Evolutionary conservation across 2,329 filamentous ascomycete genomes (phyloP).

Genomic region (Nemania sp.): DNA sequence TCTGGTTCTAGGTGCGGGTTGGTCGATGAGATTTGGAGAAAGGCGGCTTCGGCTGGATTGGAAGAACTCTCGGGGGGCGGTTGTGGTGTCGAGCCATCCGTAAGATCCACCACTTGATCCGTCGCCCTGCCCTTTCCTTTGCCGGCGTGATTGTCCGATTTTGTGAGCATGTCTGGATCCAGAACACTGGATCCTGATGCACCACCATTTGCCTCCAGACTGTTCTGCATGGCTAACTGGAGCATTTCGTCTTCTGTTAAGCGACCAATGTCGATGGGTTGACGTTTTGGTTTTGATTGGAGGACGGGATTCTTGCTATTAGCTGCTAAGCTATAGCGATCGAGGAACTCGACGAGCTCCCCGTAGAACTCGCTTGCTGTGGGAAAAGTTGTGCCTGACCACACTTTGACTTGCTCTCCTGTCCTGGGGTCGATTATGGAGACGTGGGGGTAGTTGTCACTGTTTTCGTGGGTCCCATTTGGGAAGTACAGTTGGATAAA

Average conservation of each 20-base stretch:
- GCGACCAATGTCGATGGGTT: constrained; percentile 75
- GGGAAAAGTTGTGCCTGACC: constrained; percentile 84
- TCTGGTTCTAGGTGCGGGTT: constrained; percentile 79
- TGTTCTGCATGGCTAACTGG: constrained; percentile 90
- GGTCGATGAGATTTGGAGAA: constrained; percentile 72
- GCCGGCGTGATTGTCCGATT: constrained; percentile 55
- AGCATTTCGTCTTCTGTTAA: constrained; percentile 99
- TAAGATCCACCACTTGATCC: constrained; percentile 32
- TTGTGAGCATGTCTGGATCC: constrained; percentile 89
- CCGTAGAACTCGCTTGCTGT: constrained; percentile 80
- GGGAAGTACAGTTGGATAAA: constrained; percentile 92
- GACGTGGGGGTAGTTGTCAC: constrained; percentile 93
- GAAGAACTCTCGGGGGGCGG: constrained; percentile 7
- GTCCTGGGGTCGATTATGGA: constrained; percentile 94
- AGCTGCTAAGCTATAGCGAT: constrained; percentile 86
- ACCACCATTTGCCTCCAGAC: constrained; percentile 64
- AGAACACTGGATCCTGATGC: constrained; percentile 59
- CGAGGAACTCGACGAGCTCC: constrained; percentile 93
- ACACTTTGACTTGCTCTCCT: constrained; percentile 95
- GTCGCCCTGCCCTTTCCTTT: constrained; percentile 60
- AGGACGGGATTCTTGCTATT: constrained; percentile 94
- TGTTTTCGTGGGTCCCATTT: constrained; percentile 70
- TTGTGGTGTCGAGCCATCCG: constrained; percentile 28
- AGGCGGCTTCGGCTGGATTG: constrained; percentile 50
- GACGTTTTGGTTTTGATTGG: constrained; percentile 72